Percentiles rank a stretch among this genome's conserved stretches.
Evolutionary conservation across 495 filamentous ascomycete species (phyloP).

Genomic region (Penicillium subrubescens): DNA sequence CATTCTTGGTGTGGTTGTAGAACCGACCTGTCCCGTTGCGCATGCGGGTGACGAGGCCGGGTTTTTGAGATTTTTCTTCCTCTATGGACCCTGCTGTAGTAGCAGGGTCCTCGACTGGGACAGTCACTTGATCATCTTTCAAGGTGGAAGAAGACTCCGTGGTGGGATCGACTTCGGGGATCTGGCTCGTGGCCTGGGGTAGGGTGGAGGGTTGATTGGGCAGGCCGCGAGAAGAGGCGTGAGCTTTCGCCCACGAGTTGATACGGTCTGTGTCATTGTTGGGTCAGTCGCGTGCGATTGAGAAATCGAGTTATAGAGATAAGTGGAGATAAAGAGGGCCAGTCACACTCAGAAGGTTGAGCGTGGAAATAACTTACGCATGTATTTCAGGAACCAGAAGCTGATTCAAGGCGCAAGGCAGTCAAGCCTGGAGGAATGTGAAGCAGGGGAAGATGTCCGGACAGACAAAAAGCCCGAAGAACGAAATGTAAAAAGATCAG

Average conservation of each 20-base stretch:
- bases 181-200: slow-evolving; percentile 11
- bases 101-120: slow-evolving; percentile 18
- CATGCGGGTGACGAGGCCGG: slow-evolving; percentile 33
- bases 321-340: neutral
- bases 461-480: slow-evolving; percentile 3
- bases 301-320: neutral
- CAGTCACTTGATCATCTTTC: slow-evolving; percentile 45
- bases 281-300: slow-evolving; percentile 13
- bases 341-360: neutral
- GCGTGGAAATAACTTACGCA: slow-evolving; percentile 35
- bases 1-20: slow-evolving; percentile 40
- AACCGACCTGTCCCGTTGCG: slow-evolving; percentile 41
- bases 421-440: slow-evolving; percentile 11
- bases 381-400: slow-evolving; percentile 41
- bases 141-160: neutral
- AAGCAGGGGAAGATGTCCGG: slow-evolving; percentile 1
- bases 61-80: slow-evolving; percentile 26
- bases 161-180: slow-evolving; percentile 10
- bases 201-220: slow-evolving; percentile 9
- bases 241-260: slow-evolving; percentile 55
- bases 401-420: slow-evolving; percentile 22
- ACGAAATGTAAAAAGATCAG: slow-evolving; percentile 2
- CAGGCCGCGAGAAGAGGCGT: slow-evolving; percentile 36
- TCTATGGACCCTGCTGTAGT: slow-evolving; percentile 23
- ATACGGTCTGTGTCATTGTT: slow-evolving; percentile 40